Percentiles rank a stretch among this genome's conserved stretches.
Conservation (phyloP, 2,329 filamentous ascomycete genomes). For the Penicillium glabrum region DNA sequence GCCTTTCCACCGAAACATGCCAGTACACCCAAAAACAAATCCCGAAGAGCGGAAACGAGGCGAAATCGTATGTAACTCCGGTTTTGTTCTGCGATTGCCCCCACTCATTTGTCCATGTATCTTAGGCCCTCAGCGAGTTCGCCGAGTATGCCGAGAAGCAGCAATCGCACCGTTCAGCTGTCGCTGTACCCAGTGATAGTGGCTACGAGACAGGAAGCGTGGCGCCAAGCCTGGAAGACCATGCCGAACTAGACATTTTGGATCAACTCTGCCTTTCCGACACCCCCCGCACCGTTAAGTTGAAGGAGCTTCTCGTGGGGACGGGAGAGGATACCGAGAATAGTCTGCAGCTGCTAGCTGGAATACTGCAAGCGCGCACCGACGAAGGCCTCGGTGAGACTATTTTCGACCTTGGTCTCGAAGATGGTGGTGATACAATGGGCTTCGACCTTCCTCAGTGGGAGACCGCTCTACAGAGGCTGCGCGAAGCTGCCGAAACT, state of each 20-base stretch:
- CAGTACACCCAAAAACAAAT: conserved; percentile 56
- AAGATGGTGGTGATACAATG: conserved; percentile 87
- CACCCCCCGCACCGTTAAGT: conserved; percentile 59
- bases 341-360: conserved; percentile 62
- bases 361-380: conserved; percentile 67
- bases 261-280: conserved; percentile 76
- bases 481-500: conserved; percentile 64
- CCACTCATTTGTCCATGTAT: conserved; percentile 8
- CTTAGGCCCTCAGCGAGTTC: conserved; percentile 84
- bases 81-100: background rate
- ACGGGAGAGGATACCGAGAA: conserved; percentile 56
- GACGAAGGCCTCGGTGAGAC: conserved; percentile 85
- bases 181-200: conserved; percentile 42
- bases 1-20: conserved; percentile 29
- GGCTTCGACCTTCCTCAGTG: conserved; percentile 72
- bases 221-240: conserved; percentile 57
- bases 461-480: conserved; percentile 66
- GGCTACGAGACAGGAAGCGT: conserved; percentile 39
- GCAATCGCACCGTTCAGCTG: conserved; percentile 58
- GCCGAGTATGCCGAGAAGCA: conserved; percentile 97
- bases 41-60: conserved; percentile 81
- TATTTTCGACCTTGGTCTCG: conserved; percentile 87
- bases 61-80: conserved; percentile 65
- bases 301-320: conserved; percentile 73
- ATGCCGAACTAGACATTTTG: conserved; percentile 87